Conservation (phyloP, 805 yeast genomes). For the Komagataella kurtzmanii region DNA sequence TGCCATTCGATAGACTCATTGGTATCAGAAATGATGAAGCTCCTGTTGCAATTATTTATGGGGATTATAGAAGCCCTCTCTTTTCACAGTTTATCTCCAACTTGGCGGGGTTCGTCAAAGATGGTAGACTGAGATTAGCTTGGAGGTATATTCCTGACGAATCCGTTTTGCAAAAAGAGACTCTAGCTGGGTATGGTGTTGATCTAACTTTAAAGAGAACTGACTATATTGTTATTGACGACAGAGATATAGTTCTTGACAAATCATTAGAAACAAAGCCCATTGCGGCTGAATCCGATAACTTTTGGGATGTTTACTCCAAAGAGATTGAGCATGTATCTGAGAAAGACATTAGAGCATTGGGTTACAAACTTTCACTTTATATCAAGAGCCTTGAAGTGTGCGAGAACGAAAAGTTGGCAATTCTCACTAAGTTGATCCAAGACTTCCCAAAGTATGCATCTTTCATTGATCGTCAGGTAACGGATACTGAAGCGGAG, state of each 20-base stretch:
- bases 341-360: conserved; percentile 17
- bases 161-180: conserved; percentile 11
- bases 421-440: conserved; percentile 23
- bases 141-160: conserved; percentile 53
- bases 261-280: neutral
- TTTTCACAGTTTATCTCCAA: conserved; percentile 47
- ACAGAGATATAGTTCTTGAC: conserved; percentile 22
- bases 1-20: conserved; percentile 50
- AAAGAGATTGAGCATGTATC: conserved; percentile 18
- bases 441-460: conserved; percentile 46
- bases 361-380: conserved; percentile 28
- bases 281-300: neutral
- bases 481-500: conserved; percentile 11
- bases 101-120: conserved; percentile 41
- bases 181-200: conserved; percentile 51
- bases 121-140: conserved; percentile 58
- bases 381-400: conserved; percentile 16
- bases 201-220: conserved; percentile 52
- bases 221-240: conserved; percentile 55
- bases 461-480: conserved; percentile 13
- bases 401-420: conserved; percentile 17
- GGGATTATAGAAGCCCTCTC: conserved; percentile 35
- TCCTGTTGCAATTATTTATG: conserved; percentile 57
- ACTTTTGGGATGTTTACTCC: conserved; percentile 10
- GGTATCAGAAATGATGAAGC: conserved; percentile 28